Percentiles rank a stretch among this genome's conserved stretches.
Evolutionary conservation across 441 rosid species (phyloP).

Genomic region (Erodium moschatum): DNA sequence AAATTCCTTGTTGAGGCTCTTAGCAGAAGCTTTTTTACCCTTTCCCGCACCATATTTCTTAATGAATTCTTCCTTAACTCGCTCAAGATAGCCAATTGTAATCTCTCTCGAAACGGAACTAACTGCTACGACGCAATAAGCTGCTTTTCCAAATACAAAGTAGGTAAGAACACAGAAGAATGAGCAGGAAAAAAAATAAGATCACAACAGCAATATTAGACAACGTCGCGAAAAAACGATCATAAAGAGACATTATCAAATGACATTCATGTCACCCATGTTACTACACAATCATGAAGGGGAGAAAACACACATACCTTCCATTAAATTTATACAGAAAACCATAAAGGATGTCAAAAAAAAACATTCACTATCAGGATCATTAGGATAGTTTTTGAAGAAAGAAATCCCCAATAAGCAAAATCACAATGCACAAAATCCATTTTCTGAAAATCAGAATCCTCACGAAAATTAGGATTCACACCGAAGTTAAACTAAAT

Average conservation of each 20-base stretch:
- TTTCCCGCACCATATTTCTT: neutral
- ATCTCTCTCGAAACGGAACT: neutral
- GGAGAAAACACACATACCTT: too few species aligned
- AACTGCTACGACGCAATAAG: neutral
- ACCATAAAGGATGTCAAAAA: neutral
- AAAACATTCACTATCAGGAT: neutral
- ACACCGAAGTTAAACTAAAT: too few species aligned
- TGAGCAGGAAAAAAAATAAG: neutral
- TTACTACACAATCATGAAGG: too few species aligned
- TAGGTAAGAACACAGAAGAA: neutral
- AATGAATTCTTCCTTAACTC: neutral
- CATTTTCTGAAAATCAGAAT: neutral
- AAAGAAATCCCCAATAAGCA: neutral
- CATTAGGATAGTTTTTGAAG: neutral
- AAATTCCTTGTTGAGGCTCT: neutral
- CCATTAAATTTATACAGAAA: too few species aligned
- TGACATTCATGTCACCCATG: too few species aligned
- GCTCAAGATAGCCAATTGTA: neutral
- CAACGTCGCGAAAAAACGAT: neutral
- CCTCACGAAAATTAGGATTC: neutral
- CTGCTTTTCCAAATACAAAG: neutral
- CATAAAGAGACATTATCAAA: too few species aligned
- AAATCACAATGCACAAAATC: too few species aligned
- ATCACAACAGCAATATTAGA: neutral
- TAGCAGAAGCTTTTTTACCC: neutral